Conservation (phyloP, 495 filamentous ascomycete species). For the Talaromyces trachyspermus region DNA sequence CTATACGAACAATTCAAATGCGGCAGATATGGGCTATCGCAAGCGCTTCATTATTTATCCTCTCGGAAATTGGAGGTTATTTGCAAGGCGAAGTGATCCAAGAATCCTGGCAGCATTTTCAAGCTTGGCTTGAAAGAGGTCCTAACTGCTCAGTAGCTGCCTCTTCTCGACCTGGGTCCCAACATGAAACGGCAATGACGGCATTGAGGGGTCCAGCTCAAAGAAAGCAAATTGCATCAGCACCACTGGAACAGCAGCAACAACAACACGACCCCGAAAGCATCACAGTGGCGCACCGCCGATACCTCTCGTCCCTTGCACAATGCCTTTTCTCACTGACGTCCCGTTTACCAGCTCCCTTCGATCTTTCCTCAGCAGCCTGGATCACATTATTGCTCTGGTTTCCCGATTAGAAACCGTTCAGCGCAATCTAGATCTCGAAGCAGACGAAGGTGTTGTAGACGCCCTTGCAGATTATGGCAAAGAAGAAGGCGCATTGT, state of each 20-base stretch:
- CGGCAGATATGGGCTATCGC: slow-evolving; percentile 80
- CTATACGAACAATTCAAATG: slow-evolving; percentile 53
- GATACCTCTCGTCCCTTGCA: slow-evolving; percentile 60
- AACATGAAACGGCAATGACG: slow-evolving; percentile 10
- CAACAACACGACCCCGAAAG: slow-evolving; percentile 72
- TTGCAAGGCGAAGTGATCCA: slow-evolving; percentile 85
- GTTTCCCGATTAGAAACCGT: slow-evolving; percentile 62
- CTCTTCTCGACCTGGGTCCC: slow-evolving; percentile 34
- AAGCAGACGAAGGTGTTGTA: slow-evolving; percentile 69
- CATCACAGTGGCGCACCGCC: slow-evolving; percentile 67
- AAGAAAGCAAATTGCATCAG: not conserved
- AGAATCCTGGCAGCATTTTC: slow-evolving; percentile 61
- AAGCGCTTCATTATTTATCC: slow-evolving; percentile 75
- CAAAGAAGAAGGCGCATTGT: slow-evolving; percentile 59
- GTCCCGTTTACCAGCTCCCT: slow-evolving; percentile 61
- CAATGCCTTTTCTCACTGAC: slow-evolving; percentile 66
- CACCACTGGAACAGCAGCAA: not conserved
- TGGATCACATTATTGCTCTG: slow-evolving; percentile 72
- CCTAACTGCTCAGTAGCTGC: slow-evolving; percentile 11
- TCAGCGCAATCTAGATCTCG: slow-evolving; percentile 67
- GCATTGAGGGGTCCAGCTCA: not conserved
- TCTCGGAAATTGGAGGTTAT: slow-evolving; percentile 77
- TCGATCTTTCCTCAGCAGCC: slow-evolving; percentile 59
- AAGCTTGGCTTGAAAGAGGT: slow-evolving; percentile 46
- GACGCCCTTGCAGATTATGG: slow-evolving; percentile 63